Base-by-base conservation (phyloP, 202 grass and related monocot species). In the Panicum virgatum region DNA sequence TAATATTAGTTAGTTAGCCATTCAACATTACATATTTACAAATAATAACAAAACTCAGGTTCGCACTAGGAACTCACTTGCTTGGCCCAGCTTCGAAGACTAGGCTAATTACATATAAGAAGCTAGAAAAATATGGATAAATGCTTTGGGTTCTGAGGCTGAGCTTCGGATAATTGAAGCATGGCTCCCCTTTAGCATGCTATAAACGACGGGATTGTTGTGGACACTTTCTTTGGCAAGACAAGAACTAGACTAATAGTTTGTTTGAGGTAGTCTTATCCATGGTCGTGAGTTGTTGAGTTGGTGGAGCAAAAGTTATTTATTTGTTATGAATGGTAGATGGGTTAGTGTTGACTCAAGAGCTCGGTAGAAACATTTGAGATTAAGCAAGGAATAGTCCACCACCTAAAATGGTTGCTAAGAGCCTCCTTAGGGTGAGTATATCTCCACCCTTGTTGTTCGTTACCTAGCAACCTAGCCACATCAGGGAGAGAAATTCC, bases 1-100 rank as follows among this genome's bases (percentile, higher is more conserved):
- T 64, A 89, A 57, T 26, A 56, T 34, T 80, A 76, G 20, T 67
- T 7, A n/a, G n/a, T 71, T 20, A 65, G 12, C 7, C 69, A 1
- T 63, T 56, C 36, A 78, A 1, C 46, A 37, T 54, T 61, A n/a
- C 19, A 12, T 62, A 60, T 22, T 38, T 29, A 72, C 0, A 56
- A 64, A 14, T 83, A 78, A 36, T 57, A 42, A 45, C 11, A 29
- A 60, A 39, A 64, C 11, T n/a, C 9, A 39, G 19, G 30, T 40
- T 12, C 19, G 11, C 22, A 23, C 29, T 63, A 36, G 7, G 29
- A 36, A 14, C 15, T 0, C 15, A 2, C 18, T 62, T n/a, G n/a
- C n/a, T n/a, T 62, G 60, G 0, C 14, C 29, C 30, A 36, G 30
- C 7, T 36, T 63, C 19, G 15, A 36, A 62, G 29, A 14, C 14